These are phyloP conservation scores for Hansenula anomala DNA, from an alignment of 1,139 yeast genomes.

Conservation along the genomic window DNA sequence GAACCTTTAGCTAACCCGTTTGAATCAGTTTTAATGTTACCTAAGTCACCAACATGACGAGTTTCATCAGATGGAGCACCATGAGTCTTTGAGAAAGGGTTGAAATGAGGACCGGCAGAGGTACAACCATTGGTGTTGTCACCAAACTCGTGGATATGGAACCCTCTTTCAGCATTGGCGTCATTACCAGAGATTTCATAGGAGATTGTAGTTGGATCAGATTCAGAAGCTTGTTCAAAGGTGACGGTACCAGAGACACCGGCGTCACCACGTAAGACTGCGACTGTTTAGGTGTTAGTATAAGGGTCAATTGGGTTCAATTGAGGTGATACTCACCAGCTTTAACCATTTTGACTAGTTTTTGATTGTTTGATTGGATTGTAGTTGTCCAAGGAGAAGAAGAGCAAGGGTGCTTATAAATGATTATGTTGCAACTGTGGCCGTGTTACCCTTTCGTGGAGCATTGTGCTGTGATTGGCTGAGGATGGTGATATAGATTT, in stretches of 20 bases:
- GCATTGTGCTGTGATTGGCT: too few relatives aligned
- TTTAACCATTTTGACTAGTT: constrained; percentile 34
- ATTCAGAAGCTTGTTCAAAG: constrained; percentile 77
- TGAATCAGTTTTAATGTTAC: constrained; percentile 86
- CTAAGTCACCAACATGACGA: constrained; percentile 98
- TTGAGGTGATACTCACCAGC: constrained; percentile 38
- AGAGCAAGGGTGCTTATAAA: too few relatives aligned
- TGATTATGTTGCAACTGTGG: too few relatives aligned
- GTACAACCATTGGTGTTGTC: constrained; percentile 99
- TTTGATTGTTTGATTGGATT: neutral
- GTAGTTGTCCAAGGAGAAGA: neutral
- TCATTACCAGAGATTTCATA: constrained; percentile 89
- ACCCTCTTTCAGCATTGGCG: constrained; percentile 86
- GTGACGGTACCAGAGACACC: constrained; percentile 80
- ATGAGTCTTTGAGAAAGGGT: constrained; percentile 86
- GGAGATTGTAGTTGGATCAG: constrained; percentile 76
- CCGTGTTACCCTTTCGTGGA: too few relatives aligned
- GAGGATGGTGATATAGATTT: too few relatives aligned
- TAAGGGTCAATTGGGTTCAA: too few relatives aligned
- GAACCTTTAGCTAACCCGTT: constrained; percentile 87
- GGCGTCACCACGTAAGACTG: constrained; percentile 94
- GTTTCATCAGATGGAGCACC: constrained; percentile 89
- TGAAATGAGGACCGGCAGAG: constrained; percentile 98
- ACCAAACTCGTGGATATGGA: constrained; percentile 98
- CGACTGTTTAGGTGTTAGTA: constrained; percentile 47